phyloP scores from a whole-genome alignment of 1,139 yeast genomes.

The Yarrowia galli region DNA sequence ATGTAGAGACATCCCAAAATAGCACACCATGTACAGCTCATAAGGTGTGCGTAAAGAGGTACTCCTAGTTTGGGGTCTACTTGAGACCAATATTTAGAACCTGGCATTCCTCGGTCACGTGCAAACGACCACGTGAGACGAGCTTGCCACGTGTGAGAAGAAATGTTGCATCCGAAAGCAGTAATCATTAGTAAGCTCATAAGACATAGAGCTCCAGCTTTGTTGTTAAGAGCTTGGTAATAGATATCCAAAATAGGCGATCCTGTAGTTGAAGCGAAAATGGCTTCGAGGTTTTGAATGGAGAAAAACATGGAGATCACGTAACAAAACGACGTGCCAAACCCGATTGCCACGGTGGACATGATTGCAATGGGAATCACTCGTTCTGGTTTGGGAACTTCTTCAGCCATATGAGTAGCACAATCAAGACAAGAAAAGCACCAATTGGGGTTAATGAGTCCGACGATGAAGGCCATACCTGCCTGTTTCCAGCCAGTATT shows the following conservation, averaged over 20 bases:
- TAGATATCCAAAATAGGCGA: conserved; percentile 65
- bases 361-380: conserved; percentile 64
- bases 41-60: conserved; percentile 62
- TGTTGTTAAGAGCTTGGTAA: conserved; percentile 63
- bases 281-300: conserved; percentile 58
- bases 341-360: conserved; percentile 65
- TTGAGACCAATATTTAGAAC: conserved; percentile 57
- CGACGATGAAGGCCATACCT: conserved; percentile 66
- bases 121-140: conserved; percentile 80
- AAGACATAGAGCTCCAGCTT: conserved; percentile 62
- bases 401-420: conserved; percentile 70
- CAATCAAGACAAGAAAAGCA: conserved; percentile 67
- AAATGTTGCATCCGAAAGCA: conserved; percentile 72
- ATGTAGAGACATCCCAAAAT: conserved; percentile 60
- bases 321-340: conserved; percentile 61
- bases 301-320: conserved; percentile 66
- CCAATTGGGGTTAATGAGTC: conserved; percentile 68
- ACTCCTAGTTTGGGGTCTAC: conserved; percentile 58
- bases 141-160: conserved; percentile 80
- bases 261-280: conserved; percentile 57
- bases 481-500: conserved; percentile 63
- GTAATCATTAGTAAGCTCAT: conserved; percentile 66
- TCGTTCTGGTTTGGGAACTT: conserved; percentile 58
- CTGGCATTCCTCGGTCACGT: conserved; percentile 67
- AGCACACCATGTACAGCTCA: conserved; percentile 59